These are phyloP conservation scores for Melocanna baccifera DNA, from an alignment of 176 grass and related monocot genomes.

Conservation along the genomic window DNA sequence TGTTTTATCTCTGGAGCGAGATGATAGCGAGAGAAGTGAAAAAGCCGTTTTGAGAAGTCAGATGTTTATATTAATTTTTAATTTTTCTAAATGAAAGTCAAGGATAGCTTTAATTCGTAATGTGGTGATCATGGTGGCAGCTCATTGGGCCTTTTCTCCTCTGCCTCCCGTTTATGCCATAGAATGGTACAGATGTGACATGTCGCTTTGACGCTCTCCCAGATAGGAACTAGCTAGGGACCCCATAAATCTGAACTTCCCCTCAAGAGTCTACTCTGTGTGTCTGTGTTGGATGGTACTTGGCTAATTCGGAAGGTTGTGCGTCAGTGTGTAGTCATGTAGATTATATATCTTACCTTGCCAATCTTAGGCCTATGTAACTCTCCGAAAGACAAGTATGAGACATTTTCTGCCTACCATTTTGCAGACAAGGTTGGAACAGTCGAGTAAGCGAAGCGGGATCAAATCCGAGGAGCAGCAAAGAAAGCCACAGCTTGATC, in stretches of 20 bases:
- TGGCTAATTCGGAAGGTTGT: neutral
- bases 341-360: neutral
- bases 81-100: too few species aligned
- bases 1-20: too few species aligned
- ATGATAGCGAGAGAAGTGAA: too few species aligned
- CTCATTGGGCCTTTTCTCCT: neutral
- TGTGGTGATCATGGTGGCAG: neutral
- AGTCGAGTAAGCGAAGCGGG: neutral
- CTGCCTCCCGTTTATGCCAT: neutral
- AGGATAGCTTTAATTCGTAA: neutral
- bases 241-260: neutral
- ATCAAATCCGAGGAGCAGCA: neutral
- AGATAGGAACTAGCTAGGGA: neutral
- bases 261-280: neutral
- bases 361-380: too few species aligned
- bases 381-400: neutral
- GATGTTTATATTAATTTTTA: too few species aligned
- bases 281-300: neutral
- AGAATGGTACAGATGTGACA: neutral
- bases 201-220: neutral
- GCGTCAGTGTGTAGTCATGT: neutral
- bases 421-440: conserved; percentile 33
- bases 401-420: neutral
- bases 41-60: too few species aligned
- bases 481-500: neutral